Percentiles rank a stretch among this genome's conserved stretches.
Evolutionary conservation across 179 eudicot species (phyloP).

Genomic region (Carnegiea gigantea): DNA sequence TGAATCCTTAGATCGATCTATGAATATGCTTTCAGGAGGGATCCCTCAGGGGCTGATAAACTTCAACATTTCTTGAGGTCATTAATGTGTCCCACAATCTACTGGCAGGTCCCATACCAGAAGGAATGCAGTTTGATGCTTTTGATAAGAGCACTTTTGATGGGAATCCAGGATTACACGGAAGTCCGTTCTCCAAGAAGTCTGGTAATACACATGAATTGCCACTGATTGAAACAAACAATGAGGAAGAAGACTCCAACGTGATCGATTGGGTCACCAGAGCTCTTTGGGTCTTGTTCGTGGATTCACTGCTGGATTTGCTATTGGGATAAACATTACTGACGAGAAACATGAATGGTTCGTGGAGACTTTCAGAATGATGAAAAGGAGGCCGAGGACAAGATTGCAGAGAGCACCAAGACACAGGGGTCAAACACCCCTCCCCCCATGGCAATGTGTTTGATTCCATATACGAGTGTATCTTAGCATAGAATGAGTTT

Average conservation of each 20-base stretch:
- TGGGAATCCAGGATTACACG: background rate
- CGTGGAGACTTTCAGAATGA: background rate
- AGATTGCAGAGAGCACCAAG: background rate
- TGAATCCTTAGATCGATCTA: slow-evolving; percentile 42
- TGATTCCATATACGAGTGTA: background rate
- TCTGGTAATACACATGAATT: background rate
- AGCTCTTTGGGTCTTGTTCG: background rate
- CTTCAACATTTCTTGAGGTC: slow-evolving; percentile 24
- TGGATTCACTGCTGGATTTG: background rate
- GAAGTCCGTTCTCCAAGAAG: background rate
- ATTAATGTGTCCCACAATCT: slow-evolving; percentile 40
- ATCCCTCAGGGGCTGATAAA: slow-evolving; percentile 26
- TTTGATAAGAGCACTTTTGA: background rate
- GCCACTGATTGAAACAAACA: background rate
- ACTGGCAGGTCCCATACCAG: slow-evolving; percentile 39
- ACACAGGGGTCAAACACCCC: background rate
- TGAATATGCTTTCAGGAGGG: slow-evolving; percentile 30
- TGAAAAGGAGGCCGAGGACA: background rate
- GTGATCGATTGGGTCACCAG: background rate
- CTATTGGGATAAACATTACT: background rate
- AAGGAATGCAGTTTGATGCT: slow-evolving; percentile 14
- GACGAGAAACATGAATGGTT: background rate
- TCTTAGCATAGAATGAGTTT: no score
- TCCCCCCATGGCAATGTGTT: background rate
- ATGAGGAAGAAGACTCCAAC: background rate